A percentile compares a stretch with the other conserved stretches of the same genome.
Conservation (phyloP, 2,329 filamentous ascomycete species). For the Botryotinia globosa region DNA sequence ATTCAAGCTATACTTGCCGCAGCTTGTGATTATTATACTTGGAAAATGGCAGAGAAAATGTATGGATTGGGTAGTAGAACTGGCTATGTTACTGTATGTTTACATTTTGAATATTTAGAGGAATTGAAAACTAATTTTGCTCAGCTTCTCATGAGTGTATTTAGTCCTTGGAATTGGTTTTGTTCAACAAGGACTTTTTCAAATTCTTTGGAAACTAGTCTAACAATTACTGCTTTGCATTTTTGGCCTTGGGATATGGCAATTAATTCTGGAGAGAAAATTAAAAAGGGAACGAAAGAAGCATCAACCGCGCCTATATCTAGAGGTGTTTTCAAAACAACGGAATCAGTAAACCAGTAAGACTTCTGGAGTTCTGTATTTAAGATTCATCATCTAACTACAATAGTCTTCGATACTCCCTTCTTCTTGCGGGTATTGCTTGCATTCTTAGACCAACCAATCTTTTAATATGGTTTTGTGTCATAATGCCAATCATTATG, state of each 20-base stretch:
- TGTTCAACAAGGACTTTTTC: conserved; percentile 91
- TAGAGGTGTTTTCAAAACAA: conserved; percentile 28
- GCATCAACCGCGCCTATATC: not conserved
- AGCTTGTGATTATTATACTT: conserved; percentile 80
- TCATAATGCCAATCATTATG: conserved; percentile 56
- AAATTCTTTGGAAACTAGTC: conserved; percentile 86
- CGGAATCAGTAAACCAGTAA: conserved; percentile 39
- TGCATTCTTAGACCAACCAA: conserved; percentile 90
- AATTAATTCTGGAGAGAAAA: conserved; percentile 27
- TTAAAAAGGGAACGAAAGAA: not conserved
- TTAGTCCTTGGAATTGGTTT: conserved; percentile 95
- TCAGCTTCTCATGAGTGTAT: conserved; percentile 66
- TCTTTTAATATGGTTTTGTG: conserved; percentile 73
- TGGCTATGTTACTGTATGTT: conserved; percentile 65
- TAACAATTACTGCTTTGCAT: conserved; percentile 76
- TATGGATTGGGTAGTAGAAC: conserved; percentile 65
- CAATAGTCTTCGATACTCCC: conserved; percentile 57
- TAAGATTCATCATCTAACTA: not conserved
- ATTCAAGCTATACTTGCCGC: conserved; percentile 77
- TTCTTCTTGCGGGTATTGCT: conserved; percentile 75
- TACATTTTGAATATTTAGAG: not conserved
- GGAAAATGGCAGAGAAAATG: conserved; percentile 71
- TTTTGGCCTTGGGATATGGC: conserved; percentile 84
- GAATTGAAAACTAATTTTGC: conserved; percentile 16
- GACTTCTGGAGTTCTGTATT: not conserved